Evolutionary conservation across 176 grass and related monocot species (phyloP).

Genomic region (Calamus simplicifolius): DNA sequence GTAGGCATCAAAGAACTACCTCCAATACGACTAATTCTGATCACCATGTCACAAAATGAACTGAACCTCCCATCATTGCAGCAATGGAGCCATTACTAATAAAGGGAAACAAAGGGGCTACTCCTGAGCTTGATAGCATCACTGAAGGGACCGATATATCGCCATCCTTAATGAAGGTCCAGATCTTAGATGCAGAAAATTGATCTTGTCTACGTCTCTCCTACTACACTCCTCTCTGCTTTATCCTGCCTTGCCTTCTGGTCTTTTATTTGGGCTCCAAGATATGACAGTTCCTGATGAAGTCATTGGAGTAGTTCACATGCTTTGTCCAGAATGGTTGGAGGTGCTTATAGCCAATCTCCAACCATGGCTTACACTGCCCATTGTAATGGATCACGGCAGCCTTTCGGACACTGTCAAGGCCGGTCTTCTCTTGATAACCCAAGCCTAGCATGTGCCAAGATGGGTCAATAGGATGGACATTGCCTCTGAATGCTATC

Average conservation of each 20-base stretch:
- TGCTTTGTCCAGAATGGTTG: constrained; percentile 16
- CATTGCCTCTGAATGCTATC: constrained; percentile 11
- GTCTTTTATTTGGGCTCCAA: constrained; percentile 9
- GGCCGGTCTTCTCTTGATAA: constrained; percentile 14
- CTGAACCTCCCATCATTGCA: too few species aligned
- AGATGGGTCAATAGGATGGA: constrained; percentile 11
- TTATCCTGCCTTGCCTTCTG: background rate
- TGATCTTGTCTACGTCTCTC: too few species aligned
- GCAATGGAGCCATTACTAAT: background rate
- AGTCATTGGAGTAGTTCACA: constrained; percentile 21
- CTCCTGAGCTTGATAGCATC: too few species aligned
- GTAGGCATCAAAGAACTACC: too few species aligned
- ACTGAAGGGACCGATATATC: too few species aligned
- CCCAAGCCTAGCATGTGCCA: constrained; percentile 19
- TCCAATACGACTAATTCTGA: too few species aligned
- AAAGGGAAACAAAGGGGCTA: background rate
- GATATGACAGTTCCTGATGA: constrained; percentile 19
- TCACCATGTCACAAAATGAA: too few species aligned
- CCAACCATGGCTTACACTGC: constrained; percentile 15
- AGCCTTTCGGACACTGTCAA: constrained; percentile 7
- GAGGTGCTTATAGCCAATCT: constrained; percentile 19
- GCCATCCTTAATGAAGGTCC: too few species aligned
- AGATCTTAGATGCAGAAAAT: too few species aligned
- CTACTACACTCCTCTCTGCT: background rate
- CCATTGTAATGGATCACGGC: constrained; percentile 21